Evolutionary conservation across 495 filamentous ascomycete species (phyloP), one percentile per base, ranked within the genome.

Genomic region (Aspergillus haitiensis): DNA sequence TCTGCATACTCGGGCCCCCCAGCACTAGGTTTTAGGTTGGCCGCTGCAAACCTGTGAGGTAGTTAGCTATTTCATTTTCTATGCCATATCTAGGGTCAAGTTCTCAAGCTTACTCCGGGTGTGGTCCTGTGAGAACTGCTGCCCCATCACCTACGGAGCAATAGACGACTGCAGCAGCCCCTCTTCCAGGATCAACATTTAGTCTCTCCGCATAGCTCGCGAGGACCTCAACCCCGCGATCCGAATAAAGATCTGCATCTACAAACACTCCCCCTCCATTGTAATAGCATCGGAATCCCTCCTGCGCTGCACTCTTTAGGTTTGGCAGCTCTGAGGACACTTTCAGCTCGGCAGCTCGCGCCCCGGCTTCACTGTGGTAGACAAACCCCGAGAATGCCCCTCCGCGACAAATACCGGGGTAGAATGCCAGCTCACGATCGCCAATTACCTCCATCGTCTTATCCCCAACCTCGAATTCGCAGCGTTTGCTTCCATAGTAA

Each of bases 201-300:
- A 97, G 70, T 7, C 86, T 76, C 48, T 89, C 87, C 0, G 80
- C 82, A 69, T 92, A 98, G 61, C 82, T 88, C 12, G 94, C 93
- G 21, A 98, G 75, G 7, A 97, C 81, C 70, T 97, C 86, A 9
- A 97, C 84, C 2, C 86, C 87, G 62, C 78, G 70, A 42, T 85
- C 81, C 36, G 77, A 75, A 55, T 82, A 80, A 48, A 81, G 78
- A 2, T 81, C 79, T 15, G 90, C 88, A 75, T 94, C 86, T 9
- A 95, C 88, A 78, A 97, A 98, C n/a, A 95, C 86, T 9, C 95
- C 93, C 3, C 94, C 94, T 4, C 94, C 94, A 72, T 98, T 98
- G 70, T 93, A 96, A 68, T 98, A 98, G 10, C 84, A 87, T 46
- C 78, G 77, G 64, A 97, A 92, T 0, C 73, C 75, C 2, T 84